Evolutionary conservation across 495 filamentous ascomycete genomes (phyloP), one percentile per base, ranked within the genome.

Genomic region (Hypoxylon cercidicola): DNA sequence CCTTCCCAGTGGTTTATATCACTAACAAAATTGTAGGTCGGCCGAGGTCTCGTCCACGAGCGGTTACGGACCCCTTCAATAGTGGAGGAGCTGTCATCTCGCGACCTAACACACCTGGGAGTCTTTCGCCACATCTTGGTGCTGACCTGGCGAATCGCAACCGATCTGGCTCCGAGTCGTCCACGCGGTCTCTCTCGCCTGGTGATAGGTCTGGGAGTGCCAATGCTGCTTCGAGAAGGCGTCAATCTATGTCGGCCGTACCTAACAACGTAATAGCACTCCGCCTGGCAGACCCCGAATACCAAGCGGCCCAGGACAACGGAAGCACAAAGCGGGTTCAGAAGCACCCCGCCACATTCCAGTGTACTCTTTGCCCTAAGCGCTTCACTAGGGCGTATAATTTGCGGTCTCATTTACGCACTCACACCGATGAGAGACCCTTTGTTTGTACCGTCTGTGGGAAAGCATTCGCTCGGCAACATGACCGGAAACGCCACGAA

Each of bases 381-480:
- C 87, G 89, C 4, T 96, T 95, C 66, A 96, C 92, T 1, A 86
- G 92, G 44, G 92, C 92, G 4, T 95, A 97, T 74, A 97, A 97
- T 60, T 77, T 97, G 15, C 89, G 93, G 7, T 94, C 91, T n/a
- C 93, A 97, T 75, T 81, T 96, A 23, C 91, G 93, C 19, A 96
- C 93, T 0, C 93, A 97, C 72, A 97, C 93, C 0, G 92, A 97
- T 73, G 93, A 97, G 77, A 83, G 93, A 20, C 93, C 93, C 3
- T 97, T 97, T 59, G 91, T 96, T n/a, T 97, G 93, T 64, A 94
- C 91, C 0, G 91, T 98, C 30, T 99, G 95, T 70, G 91, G 93
- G 60, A 99, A 99, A 78, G 95, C 95, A 2, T 97, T 97, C 74
- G 93, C 93, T 16, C 87, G 93, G n/a, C 92, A 96, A 72, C 93